Percentiles rank a stretch among this genome's conserved stretches.
phyloP scores from a whole-genome alignment of 2,329 filamentous ascomycete species.

The Coleophoma eucalyptorum region DNA sequence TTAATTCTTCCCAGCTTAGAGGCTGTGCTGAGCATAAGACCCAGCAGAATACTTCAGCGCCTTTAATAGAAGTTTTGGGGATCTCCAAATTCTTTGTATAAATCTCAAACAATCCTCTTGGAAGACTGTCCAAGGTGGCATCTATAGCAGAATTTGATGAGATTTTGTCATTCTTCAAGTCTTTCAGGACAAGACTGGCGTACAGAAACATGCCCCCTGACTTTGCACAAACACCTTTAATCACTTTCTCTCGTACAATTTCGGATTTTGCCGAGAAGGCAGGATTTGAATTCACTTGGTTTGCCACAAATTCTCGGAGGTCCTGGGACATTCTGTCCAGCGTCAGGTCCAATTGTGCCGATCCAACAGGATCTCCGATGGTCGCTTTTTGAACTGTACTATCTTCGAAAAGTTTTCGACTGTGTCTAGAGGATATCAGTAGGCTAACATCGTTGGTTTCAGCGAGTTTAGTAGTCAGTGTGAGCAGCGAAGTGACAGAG shows the following conservation, averaged over 20 bases:
- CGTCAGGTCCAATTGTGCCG: not conserved
- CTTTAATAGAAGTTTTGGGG: not conserved
- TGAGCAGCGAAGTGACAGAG: not conserved
- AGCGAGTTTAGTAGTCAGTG: not conserved
- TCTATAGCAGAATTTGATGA: not conserved
- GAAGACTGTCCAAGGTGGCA: not conserved
- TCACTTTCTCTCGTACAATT: not conserved
- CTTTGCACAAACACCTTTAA: not conserved
- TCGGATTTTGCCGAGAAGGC: not conserved
- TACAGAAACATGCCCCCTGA: constrained; percentile 6
- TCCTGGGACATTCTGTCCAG: not conserved
- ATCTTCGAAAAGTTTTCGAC: not conserved
- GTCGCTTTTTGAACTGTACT: not conserved
- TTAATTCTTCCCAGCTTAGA: constrained; percentile 3
- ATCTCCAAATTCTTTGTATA: constrained; percentile 1
- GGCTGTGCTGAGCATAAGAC: not conserved
- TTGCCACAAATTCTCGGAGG: not conserved
- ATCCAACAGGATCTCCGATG: not conserved
- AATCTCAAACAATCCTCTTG: not conserved
- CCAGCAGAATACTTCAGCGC: constrained; percentile 3
- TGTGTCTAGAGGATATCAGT: not conserved
- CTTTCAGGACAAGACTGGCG: constrained; percentile 3
- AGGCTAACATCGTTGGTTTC: not conserved
- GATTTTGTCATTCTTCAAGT: constrained; percentile 1
- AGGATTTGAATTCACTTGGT: not conserved